These are phyloP conservation scores for Clavispora phyllophila DNA, from an alignment of 805 yeast species.

Conservation along the genomic window DNA sequence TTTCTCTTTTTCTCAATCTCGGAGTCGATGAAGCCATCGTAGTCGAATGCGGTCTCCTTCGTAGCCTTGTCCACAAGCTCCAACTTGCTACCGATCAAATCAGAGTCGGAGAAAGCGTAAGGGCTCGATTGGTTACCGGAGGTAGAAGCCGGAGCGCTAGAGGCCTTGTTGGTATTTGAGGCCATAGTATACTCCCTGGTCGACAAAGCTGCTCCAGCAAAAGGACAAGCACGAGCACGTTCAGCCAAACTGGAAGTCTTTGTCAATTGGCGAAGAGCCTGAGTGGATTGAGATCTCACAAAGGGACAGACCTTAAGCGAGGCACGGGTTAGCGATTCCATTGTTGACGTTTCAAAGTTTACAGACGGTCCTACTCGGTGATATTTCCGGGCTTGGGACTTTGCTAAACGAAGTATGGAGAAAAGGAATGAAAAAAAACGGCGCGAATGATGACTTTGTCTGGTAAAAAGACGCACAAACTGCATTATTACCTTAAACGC, in stretches of 20 bases:
- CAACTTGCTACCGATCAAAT: constrained; percentile 21
- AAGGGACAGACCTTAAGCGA: constrained; percentile 83
- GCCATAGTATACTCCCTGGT: constrained; percentile 45
- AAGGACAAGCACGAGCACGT: constrained; percentile 80
- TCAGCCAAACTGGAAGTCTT: constrained; percentile 40
- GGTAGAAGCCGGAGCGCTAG: constrained; percentile 33
- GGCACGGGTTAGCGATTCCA: constrained; percentile 78
- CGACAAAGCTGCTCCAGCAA: constrained; percentile 74
- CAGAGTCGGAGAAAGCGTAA: constrained; percentile 26
- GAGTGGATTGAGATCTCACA: constrained; percentile 56
- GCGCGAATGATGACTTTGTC: background rate
- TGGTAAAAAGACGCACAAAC: background rate
- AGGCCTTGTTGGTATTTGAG: constrained; percentile 41
- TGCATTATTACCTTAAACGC: background rate
- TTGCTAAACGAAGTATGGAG: background rate
- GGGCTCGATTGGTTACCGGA: constrained; percentile 29
- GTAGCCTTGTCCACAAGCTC: constrained; percentile 27
- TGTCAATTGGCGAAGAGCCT: constrained; percentile 56
- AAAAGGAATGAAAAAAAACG: background rate
- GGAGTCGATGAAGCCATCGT: constrained; percentile 57
- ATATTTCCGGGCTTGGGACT: background rate
- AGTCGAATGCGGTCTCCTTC: constrained; percentile 60
- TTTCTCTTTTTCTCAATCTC: constrained; percentile 70
- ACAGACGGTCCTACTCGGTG: background rate
- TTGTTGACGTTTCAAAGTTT: constrained; percentile 17